Evolutionary conservation across 164 flowering plant genomes (phyloP).

Genomic region (Aristolochia contorta): DNA sequence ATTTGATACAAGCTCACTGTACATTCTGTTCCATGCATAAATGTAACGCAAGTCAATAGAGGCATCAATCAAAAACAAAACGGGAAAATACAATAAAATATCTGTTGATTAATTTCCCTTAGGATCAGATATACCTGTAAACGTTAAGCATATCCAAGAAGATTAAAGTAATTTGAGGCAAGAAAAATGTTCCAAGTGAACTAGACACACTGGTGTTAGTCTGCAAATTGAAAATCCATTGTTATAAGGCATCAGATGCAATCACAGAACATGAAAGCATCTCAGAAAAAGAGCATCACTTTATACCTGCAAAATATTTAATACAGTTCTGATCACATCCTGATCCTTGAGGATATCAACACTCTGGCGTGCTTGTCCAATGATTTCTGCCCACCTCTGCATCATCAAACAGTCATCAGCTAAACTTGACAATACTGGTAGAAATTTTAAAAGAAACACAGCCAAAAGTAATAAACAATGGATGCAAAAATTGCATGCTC

Average conservation of each 20-base stretch:
- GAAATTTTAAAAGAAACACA: neutral
- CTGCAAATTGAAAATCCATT: conserved; percentile 31
- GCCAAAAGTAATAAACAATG: neutral
- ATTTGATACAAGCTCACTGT: conserved; percentile 92
- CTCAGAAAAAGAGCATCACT: neutral
- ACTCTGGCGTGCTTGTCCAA: conserved; percentile 89
- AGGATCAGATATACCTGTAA: conserved; percentile 51
- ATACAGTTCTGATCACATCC: conserved; percentile 77
- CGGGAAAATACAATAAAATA: neutral
- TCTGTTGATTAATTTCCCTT: neutral
- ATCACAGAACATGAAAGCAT: neutral
- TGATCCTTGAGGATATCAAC: conserved; percentile 85
- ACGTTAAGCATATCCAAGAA: conserved; percentile 98
- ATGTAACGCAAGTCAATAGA: neutral
- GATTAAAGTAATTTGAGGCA: conserved; percentile 77
- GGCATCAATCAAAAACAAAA: neutral
- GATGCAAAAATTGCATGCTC: neutral
- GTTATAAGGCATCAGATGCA: neutral
- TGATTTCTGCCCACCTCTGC: conserved; percentile 97
- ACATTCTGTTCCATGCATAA: conserved; percentile 65
- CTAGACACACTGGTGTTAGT: conserved; percentile 93
- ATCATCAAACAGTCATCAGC: conserved; percentile 7
- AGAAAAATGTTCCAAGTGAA: conserved; percentile 82
- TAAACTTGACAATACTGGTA: neutral
- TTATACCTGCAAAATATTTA: conserved; percentile 86